Conservation (phyloP, 371 early-diverging fungal species). For the Saksenaea vasiformis region DNA sequence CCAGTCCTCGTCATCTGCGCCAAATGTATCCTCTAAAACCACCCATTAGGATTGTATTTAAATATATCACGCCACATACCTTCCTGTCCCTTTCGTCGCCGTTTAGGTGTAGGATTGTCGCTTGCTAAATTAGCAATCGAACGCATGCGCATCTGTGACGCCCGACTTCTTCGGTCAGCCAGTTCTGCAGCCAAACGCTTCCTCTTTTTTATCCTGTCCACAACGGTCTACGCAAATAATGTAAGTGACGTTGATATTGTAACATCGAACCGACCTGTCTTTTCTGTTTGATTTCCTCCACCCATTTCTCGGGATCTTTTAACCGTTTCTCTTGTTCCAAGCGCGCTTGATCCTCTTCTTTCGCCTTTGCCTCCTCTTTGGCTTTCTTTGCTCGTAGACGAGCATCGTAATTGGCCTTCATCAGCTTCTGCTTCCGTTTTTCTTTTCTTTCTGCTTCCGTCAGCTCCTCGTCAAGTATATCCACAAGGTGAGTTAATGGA, state of each 20-base stretch:
- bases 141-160: constrained; percentile 83
- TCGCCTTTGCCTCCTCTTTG: constrained; percentile 73
- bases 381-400: constrained; percentile 76
- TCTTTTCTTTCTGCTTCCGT: constrained; percentile 78
- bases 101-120: constrained; percentile 54
- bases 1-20: constrained; percentile 94
- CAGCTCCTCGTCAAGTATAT: constrained; percentile 82
- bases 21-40: constrained; percentile 82
- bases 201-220: constrained; percentile 66
- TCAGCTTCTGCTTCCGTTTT: constrained; percentile 80
- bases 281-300: constrained; percentile 64
- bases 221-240: constrained; percentile 24
- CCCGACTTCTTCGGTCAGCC: constrained; percentile 82
- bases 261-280: constrained; percentile 40
- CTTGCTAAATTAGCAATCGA: constrained; percentile 83
- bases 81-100: constrained; percentile 61
- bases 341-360: constrained; percentile 65
- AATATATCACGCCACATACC: constrained; percentile 23
- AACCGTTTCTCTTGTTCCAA: constrained; percentile 74
- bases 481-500: constrained; percentile 74
- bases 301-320: constrained; percentile 74
- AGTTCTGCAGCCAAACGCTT: constrained; percentile 74
- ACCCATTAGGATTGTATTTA: not conserved
- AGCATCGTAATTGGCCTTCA: constrained; percentile 84
- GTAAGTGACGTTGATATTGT: not conserved